Conservation (phyloP, 306 rosid species). For the Vicia faba region DNA sequence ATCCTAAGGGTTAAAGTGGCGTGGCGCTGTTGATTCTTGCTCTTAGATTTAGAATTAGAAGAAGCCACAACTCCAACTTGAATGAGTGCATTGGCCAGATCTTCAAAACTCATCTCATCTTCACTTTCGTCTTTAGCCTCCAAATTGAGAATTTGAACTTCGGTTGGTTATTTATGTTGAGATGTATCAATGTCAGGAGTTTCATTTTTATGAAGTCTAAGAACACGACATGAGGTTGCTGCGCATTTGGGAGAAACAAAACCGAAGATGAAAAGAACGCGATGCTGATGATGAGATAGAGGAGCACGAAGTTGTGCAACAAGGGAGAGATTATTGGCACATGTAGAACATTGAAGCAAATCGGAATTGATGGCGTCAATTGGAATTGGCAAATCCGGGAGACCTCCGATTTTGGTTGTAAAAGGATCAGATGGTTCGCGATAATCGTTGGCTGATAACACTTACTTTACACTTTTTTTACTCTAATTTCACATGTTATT, state of each 20-base stretch:
- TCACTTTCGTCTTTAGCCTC: slow-evolving; percentile 46
- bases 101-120: slow-evolving; percentile 62
- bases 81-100: slow-evolving; percentile 58
- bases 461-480: too few species aligned
- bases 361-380: slow-evolving; percentile 37
- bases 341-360: slow-evolving; percentile 58
- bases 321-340: slow-evolving; percentile 61
- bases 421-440: slow-evolving; percentile 67
- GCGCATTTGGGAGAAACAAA: slow-evolving; percentile 61
- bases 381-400: slow-evolving; percentile 82
- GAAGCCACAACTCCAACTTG: slow-evolving; percentile 57
- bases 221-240: slow-evolving; percentile 67
- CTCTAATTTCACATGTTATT: too few species aligned
- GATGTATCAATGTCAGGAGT: slow-evolving; percentile 31
- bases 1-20: too few species aligned
- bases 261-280: slow-evolving; percentile 67
- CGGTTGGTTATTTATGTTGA: slow-evolving; percentile 9
- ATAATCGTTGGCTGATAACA: too few species aligned
- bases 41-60: slow-evolving; percentile 50
- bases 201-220: slow-evolving; percentile 65
- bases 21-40: slow-evolving; percentile 33
- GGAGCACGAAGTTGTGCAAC: slow-evolving; percentile 83
- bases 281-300: slow-evolving; percentile 53
- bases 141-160: slow-evolving; percentile 36
- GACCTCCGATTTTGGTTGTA: slow-evolving; percentile 80